These are phyloP conservation scores for Craspedostauros australis DNA, from an alignment of 108 stramenopile genomes.

Conservation along the genomic window DNA sequence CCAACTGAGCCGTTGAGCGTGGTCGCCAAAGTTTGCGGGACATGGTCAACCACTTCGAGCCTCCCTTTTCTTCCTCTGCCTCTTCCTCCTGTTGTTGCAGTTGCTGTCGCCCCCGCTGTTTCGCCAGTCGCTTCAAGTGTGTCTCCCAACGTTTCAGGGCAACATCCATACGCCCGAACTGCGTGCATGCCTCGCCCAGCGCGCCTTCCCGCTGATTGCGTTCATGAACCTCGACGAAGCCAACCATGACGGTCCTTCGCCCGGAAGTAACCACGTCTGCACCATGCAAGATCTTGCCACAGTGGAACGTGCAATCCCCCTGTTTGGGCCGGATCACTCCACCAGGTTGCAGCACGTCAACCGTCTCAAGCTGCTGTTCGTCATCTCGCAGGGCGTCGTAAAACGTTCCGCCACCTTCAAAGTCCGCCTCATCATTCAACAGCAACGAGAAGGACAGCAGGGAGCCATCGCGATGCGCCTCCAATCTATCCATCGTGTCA, in stretches of 20 bases:
- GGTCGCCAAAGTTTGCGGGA: too few species aligned
- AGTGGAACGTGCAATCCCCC: constrained; percentile 58
- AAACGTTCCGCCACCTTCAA: constrained; percentile 68
- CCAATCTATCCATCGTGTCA: constrained; percentile 61
- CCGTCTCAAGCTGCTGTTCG: too few species aligned
- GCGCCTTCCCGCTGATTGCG: constrained; percentile 37
- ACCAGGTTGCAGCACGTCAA: constrained; percentile 26
- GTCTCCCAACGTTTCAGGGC: too few species aligned
- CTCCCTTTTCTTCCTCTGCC: constrained; percentile 44
- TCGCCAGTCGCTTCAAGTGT: too few species aligned
- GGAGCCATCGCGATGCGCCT: constrained; percentile 67
- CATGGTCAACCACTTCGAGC: constrained; percentile 35
- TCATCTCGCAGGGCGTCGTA: constrained; percentile 64
- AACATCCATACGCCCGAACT: constrained; percentile 74
- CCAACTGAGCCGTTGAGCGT: too few species aligned
- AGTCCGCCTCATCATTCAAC: constrained; percentile 42
- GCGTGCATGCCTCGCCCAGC: constrained; percentile 40
- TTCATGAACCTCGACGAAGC: constrained; percentile 64
- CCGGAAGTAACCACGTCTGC: constrained; percentile 61
- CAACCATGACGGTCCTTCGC: constrained; percentile 55
- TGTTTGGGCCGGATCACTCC: constrained; percentile 41
- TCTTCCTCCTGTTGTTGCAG: constrained; percentile 30
- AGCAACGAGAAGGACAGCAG: constrained; percentile 62
- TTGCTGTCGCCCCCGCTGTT: constrained; percentile 13
- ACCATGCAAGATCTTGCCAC: constrained; percentile 66